Evolutionary conservation across 495 filamentous ascomycete species (phyloP), one percentile per base, ranked within the genome.

Genomic region (Aspergillus mulundensis): DNA sequence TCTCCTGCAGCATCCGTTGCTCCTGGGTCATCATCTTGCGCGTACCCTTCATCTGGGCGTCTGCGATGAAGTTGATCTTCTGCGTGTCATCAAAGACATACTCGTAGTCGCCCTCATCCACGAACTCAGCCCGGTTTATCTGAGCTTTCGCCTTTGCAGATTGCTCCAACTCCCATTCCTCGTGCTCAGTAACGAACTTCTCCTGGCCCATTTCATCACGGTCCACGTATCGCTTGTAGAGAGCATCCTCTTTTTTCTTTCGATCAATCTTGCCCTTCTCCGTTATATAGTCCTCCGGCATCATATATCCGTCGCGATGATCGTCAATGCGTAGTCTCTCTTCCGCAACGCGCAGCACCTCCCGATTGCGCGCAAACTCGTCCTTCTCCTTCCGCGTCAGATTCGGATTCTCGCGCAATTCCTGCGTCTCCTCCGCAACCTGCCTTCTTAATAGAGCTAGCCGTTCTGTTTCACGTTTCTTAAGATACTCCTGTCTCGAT

Each of bases 141-240:
- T 97, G 93, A 5, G 91, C 85, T 62, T 91, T 91, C 1, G 90
- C 94, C 69, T 95, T 95, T 59, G 87, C 81, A 6, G 87, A 86
- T 68, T 97, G 94, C 68, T 97, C 91, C 43, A 84, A 70, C 70
- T 98, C 94, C 92, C 91, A 97, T 67, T 96, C 90, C 54, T 97
- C 90, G 60, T 95, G 90, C 68, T 98, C 94, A 0, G 94, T 96
- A 47, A 97, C 79, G 62, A 89, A 95, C 60, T 86, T 84, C 69
- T 97, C 94, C 62, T 93, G 85, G 23, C 92, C 92, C 44, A 85
- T 82, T 60, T 96, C 89, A 48, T 95, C 91, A 44, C 84, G 83
- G 54, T 97, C 92, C 14, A 96, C 88, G 63, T 97, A 91, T 19
- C 93, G 87, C 64, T 88, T 88, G 73, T 95, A 94, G 30, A 96